Evolutionary conservation across 495 filamentous ascomycete species (phyloP).

Genomic region (Penicillium malachiteum): DNA sequence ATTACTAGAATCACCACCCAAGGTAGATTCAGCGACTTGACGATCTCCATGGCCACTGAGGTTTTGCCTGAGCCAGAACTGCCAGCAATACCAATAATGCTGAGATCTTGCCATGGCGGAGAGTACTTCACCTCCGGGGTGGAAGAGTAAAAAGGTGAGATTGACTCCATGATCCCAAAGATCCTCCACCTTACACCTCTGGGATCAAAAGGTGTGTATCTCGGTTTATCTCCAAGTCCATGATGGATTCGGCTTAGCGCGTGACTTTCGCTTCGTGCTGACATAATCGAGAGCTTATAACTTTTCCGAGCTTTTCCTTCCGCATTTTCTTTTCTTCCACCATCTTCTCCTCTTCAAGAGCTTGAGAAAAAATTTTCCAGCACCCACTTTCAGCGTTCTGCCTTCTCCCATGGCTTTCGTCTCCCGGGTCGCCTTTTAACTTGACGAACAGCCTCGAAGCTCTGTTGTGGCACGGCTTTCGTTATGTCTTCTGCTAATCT

Average conservation of each 20-base stretch:
- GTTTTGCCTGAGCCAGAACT: slow-evolving; percentile 97
- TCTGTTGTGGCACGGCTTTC: slow-evolving; percentile 2
- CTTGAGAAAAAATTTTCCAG: slow-evolving; percentile 6
- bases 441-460: slow-evolving; percentile 23
- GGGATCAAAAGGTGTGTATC: slow-evolving; percentile 4
- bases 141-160: slow-evolving; percentile 44
- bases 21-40: slow-evolving; percentile 82
- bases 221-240: slow-evolving; percentile 4
- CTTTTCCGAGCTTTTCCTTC: slow-evolving; percentile 18
- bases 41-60: slow-evolving; percentile 89
- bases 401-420: slow-evolving; percentile 31
- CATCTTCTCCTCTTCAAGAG: slow-evolving; percentile 12
- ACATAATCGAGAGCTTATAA: slow-evolving; percentile 17
- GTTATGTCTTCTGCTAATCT: slow-evolving; percentile 42
- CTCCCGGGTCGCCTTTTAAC: slow-evolving; percentile 23
- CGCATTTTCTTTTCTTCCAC: slow-evolving; percentile 10
- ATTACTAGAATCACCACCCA: slow-evolving; percentile 98
- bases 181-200: slow-evolving; percentile 5
- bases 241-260: slow-evolving; percentile 26
- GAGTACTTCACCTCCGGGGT: slow-evolving; percentile 67
- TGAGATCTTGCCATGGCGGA: slow-evolving; percentile 90
- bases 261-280: slow-evolving; percentile 21
- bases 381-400: slow-evolving; percentile 23
- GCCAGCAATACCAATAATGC: slow-evolving; percentile 94
- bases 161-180: slow-evolving; percentile 40